Evolutionary conservation across 768 basidiomycete species (phyloP), one percentile per base, ranked within the genome.

Genomic region (Kockovaella imperatae): DNA sequence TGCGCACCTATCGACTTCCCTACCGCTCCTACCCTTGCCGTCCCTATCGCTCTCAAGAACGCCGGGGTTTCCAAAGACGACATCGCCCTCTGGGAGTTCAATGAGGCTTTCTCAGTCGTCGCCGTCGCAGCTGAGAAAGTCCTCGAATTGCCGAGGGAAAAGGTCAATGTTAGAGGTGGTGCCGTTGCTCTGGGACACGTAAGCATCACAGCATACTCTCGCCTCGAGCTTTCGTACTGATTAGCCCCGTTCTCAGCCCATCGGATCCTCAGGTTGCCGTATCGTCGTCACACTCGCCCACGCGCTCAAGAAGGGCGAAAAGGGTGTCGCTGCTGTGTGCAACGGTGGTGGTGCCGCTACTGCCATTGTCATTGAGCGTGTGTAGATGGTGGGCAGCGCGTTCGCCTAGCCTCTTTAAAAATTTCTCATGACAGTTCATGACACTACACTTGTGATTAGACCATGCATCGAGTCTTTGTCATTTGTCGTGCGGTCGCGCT

Each of bases 1-100:
- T 84, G 91, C 54, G 87, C 89, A 17, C 95, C 95, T 24, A 84
- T 96, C 57, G 88, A 97, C 73, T 99, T 99, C 81, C 93, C 95
- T 34, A 78, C 80, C 59, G 95, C 95, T 20, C 95, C 95, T 11
- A 86, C 93, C 5, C 77, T 86, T 54, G 93, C 93, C 23, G 73
- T 99, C 31, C 95, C 95, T 18, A 72, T 80, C 49, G 95, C 95
- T 11, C 75, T 99, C 51, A 74, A 89, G 75, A 83, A 79, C 64
- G 95, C 93, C 18, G 86, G 86, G 59, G 76, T 97, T 49, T 80
- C 81, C 17, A 66, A 81, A 40, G 76, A 84, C 35, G 88, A 99
- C 62, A 87, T 99, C 56, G 78, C 89, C 36, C 77, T 84, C 41
- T 99, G 88, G 69, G 95, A 99, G 72, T 80, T 97, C 71, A 99